Evolutionary conservation across 2,329 filamentous ascomycete species (phyloP).

Genomic region (Fusarium sp.): DNA sequence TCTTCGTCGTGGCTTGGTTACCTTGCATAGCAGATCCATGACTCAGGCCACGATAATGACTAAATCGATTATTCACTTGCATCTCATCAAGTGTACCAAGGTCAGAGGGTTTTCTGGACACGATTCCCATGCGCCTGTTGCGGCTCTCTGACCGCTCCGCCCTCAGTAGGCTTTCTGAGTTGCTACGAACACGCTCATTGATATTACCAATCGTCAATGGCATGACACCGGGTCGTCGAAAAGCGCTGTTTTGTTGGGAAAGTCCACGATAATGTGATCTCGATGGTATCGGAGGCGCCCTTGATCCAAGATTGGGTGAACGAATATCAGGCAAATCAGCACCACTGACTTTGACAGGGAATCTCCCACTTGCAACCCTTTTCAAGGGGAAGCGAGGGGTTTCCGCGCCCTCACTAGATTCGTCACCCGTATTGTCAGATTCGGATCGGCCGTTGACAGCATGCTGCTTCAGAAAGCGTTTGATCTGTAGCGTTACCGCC

Average conservation of each 20-base stretch:
- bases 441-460: constrained; percentile 61
- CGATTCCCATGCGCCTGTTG: constrained; percentile 69
- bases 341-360: constrained; percentile 77
- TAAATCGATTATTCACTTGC: constrained; percentile 69
- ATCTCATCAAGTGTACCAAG: constrained; percentile 70
- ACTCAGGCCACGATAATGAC: constrained; percentile 71
- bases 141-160: constrained; percentile 62
- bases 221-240: constrained; percentile 76
- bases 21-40: constrained; percentile 74
- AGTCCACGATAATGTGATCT: constrained; percentile 79
- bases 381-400: constrained; percentile 76
- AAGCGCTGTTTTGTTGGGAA: constrained; percentile 71
- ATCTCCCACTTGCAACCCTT: constrained; percentile 69
- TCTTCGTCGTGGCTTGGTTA: constrained; percentile 53
- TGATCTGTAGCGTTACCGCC: constrained; percentile 67
- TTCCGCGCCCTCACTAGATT: constrained; percentile 77
- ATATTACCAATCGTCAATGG: constrained; percentile 73
- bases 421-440: constrained; percentile 65
- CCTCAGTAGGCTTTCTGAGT: constrained; percentile 68
- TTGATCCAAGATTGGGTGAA: constrained; percentile 68
- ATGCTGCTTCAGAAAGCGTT: constrained; percentile 65
- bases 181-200: constrained; percentile 72
- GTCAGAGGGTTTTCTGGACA: constrained; percentile 67
- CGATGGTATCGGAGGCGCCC: constrained; percentile 79
- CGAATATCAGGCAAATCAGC: constrained; percentile 72